Evolutionary conservation across 2,329 filamentous ascomycete genomes (phyloP).

Genomic region (Tolypocladium pustulatum): DNA sequence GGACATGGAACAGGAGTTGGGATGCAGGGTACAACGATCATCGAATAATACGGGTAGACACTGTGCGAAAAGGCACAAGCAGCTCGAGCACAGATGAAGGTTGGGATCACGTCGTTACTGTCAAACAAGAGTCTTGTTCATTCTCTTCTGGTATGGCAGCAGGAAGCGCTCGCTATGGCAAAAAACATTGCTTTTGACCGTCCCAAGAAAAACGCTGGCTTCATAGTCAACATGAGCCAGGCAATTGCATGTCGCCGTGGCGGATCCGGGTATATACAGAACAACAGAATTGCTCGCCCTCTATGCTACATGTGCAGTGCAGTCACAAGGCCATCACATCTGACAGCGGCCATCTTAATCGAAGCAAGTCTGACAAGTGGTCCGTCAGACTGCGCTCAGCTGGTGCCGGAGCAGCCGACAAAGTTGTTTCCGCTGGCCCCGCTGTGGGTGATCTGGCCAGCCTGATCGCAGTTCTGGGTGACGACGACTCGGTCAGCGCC

Average conservation of each 20-base stretch:
- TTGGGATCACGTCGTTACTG: too few species aligned
- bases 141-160: not conserved
- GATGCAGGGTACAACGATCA: too few species aligned
- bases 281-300: not conserved
- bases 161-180: not conserved
- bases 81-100: too few species aligned
- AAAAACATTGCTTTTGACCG: not conserved
- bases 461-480: slow-evolving; percentile 42
- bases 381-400: not conserved
- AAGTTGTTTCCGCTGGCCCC: slow-evolving; percentile 60
- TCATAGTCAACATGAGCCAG: not conserved
- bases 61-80: too few species aligned
- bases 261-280: not conserved
- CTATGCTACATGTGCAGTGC: not conserved
- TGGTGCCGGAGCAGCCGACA: slow-evolving; percentile 41
- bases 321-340: too few species aligned
- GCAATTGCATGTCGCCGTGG: not conserved
- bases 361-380: too few species aligned
- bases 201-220: not conserved
- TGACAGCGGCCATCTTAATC: too few species aligned
- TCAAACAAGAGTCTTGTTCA: too few species aligned
- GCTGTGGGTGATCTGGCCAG: slow-evolving; percentile 59
- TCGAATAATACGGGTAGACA: too few species aligned
- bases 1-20: too few species aligned
- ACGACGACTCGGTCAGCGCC: slow-evolving; percentile 57